Percentiles rank a stretch among this genome's conserved stretches.
These are phyloP conservation scores for Boletus patriciae DNA, from an alignment of 768 basidiomycete species.

Conservation along the genomic window DNA sequence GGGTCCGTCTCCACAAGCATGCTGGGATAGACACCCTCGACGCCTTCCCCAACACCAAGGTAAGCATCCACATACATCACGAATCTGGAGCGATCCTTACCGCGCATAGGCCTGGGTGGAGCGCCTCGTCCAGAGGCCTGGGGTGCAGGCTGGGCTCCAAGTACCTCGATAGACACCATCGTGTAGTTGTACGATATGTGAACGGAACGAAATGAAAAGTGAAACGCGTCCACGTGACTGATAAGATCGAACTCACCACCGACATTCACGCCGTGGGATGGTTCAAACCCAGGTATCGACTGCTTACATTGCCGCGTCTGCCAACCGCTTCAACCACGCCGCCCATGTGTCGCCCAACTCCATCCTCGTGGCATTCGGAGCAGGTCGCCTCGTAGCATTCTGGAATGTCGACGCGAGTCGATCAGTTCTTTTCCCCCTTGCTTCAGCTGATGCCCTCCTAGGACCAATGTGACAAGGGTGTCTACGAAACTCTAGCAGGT, in stretches of 20 bases:
- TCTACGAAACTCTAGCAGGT: constrained; percentile 70
- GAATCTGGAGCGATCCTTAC: background rate
- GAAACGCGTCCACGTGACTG: constrained; percentile 12
- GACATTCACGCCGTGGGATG: constrained; percentile 8
- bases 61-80: constrained; percentile 10
- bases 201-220: background rate
- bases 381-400: constrained; percentile 54
- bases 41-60: constrained; percentile 65
- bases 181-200: background rate
- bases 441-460: constrained; percentile 27
- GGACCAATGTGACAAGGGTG: constrained; percentile 51
- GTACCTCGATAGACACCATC: constrained; percentile 5
- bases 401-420: constrained; percentile 55
- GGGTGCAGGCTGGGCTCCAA: constrained; percentile 24
- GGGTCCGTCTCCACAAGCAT: constrained; percentile 52
- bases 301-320: constrained; percentile 48
- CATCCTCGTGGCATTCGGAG: constrained; percentile 54
- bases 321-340: constrained; percentile 45
- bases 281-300: constrained; percentile 17
- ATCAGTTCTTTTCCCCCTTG: background rate
- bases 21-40: constrained; percentile 58
- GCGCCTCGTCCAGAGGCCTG: constrained; percentile 24
- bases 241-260: constrained; percentile 17
- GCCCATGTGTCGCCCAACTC: constrained; percentile 36
- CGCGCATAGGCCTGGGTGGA: constrained; percentile 31